A percentile compares a stretch with the other conserved stretches of the same genome.
Conservation (phyloP, 2,329 filamentous ascomycete species). For the Nemania diffusa region DNA sequence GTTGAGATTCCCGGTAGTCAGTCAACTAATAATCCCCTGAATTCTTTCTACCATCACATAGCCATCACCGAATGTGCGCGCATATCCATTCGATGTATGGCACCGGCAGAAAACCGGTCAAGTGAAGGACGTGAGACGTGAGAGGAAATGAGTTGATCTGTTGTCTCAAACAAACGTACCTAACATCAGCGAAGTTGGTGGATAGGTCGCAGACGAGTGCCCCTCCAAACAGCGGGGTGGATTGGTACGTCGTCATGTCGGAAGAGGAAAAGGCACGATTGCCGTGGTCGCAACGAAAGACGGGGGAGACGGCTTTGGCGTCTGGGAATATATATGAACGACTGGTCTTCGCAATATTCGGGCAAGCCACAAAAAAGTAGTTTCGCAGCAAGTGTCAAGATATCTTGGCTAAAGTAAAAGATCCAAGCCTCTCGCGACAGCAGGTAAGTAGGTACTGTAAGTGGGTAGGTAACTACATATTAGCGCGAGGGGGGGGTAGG, state of each 20-base stretch:
- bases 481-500: too few species aligned
- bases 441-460: not conserved
- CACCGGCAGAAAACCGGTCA: not conserved
- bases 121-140: not conserved
- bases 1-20: constrained; percentile 5
- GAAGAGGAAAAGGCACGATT: not conserved
- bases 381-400: constrained; percentile 1
- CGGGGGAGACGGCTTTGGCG: not conserved
- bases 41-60: not conserved
- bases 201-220: constrained; percentile 77
- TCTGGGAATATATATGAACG: not conserved
- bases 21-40: not conserved
- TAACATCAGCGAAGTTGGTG: constrained; percentile 75
- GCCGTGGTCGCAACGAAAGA: not conserved
- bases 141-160: constrained; percentile 6
- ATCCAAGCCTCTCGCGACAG: not conserved
- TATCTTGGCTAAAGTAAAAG: not conserved
- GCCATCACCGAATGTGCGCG: too few species aligned
- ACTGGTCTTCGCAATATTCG: not conserved
- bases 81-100: not conserved
- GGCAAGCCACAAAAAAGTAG: not conserved
- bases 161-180: constrained; percentile 58
- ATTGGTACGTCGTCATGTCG: constrained; percentile 65
- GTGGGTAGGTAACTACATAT: too few species aligned
- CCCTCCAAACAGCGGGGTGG: constrained; percentile 75